Conservation (phyloP, 164 flowering plant genomes). For the Magnolia changhungtana region DNA sequence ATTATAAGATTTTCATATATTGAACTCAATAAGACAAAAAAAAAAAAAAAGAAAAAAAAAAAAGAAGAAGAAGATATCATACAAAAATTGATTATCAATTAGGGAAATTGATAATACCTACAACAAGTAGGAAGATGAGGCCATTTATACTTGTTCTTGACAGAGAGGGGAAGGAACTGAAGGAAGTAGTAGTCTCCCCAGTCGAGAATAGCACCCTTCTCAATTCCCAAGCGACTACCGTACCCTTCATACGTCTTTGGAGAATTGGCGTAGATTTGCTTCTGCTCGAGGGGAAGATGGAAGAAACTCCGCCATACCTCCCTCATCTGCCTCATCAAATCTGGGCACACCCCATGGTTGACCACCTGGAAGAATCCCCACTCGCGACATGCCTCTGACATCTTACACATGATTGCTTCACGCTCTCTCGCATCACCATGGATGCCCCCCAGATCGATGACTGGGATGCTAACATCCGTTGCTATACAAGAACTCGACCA, state of each 20-base stretch:
- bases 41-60: no score
- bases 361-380: slow-evolving; percentile 91
- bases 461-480: slow-evolving; percentile 40
- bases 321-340: slow-evolving; percentile 44
- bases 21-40: neutral
- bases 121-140: slow-evolving; percentile 45
- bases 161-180: slow-evolving; percentile 35
- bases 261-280: slow-evolving; percentile 55
- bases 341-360: slow-evolving; percentile 66
- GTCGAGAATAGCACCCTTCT: slow-evolving; percentile 66
- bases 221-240: slow-evolving; percentile 77
- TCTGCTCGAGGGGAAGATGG: slow-evolving; percentile 48
- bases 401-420: slow-evolving; percentile 8
- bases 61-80: neutral
- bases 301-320: slow-evolving; percentile 70
- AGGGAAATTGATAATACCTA: slow-evolving; percentile 36
- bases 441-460: slow-evolving; percentile 51
- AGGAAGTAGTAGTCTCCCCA: slow-evolving; percentile 88
- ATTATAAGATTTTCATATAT: neutral
- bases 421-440: neutral
- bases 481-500: neutral
- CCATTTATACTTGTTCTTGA: slow-evolving; percentile 55
- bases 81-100: neutral
- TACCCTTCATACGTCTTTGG: slow-evolving; percentile 81
- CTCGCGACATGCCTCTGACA: slow-evolving; percentile 55